Base-by-base conservation (phyloP, 176 grass and related monocot species). In the Cenchrus fungigraminus region DNA sequence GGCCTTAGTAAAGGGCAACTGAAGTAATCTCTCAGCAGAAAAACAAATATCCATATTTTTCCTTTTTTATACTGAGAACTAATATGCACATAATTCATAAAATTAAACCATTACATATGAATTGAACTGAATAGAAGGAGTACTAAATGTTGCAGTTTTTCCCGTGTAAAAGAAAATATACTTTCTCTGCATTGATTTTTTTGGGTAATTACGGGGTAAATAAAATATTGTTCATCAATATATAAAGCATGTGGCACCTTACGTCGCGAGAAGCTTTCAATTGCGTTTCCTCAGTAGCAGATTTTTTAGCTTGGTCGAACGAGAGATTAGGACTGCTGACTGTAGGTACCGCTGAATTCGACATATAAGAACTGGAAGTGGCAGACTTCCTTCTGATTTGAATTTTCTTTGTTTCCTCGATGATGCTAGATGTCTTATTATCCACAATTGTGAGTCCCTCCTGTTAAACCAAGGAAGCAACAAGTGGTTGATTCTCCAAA, bases 261-360 rank as follows among this genome's bases (percentile, higher is more conserved):
- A 94, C 92, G 55, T 94, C 54, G 67, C 92, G 86, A 79, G 92
- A 94, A 89, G 87, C 89, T 88, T 91, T 94, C 25, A 91, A 52
- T 60, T 87, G 87, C 19, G 80, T 81, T 37, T 75, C 92, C 58
- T 71, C 67, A 5, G 51, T 73, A 49, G 65, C 44, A 73, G 72
- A 8, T 74, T 70, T 74, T 74, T 70, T 69, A 74, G 79, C 57
- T 53, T 75, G 73, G 37, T 69, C 77, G 5, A 9, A 31, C n/a
- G 72, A 59, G 34, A 83, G 62, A 87, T 78, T 85, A 53, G 73
- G 72, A 71, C 67, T 68, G 45, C 8, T 68, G 28, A 82, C 43
- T 72, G 78, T 28, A 49, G 89, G 56, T 29, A 52, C 44, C 42
- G 73, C 17, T 53, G 65, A 88, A 54, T n/a, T 66, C 6, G 76